These are phyloP conservation scores for Mercurialis annua DNA, from an alignment of 345 rosid genomes.

Conservation along the genomic window DNA sequence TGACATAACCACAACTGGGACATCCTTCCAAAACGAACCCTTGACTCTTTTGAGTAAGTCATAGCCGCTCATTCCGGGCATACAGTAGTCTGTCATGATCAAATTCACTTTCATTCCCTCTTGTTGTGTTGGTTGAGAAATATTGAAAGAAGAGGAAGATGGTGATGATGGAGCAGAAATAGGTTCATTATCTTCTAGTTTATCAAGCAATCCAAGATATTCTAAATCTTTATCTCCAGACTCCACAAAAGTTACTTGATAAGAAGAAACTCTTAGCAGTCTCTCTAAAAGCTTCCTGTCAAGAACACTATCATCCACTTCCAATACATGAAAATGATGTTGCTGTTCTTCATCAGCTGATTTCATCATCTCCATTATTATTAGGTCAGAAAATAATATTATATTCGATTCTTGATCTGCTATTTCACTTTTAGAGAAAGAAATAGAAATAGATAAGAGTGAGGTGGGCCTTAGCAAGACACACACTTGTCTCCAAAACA, in stretches of 20 bases:
- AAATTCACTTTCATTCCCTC: constrained; percentile 64
- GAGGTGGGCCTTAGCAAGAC: too few species aligned
- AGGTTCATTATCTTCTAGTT: constrained; percentile 11
- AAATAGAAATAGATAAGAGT: constrained; percentile 9
- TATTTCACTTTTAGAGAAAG: neutral
- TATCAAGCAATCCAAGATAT: constrained; percentile 43
- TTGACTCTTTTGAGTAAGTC: constrained; percentile 77
- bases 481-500: too few species aligned
- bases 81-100: constrained; percentile 82
- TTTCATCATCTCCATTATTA: constrained; percentile 40
- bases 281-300: constrained; percentile 55
- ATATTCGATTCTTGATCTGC: neutral
- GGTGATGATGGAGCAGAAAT: constrained; percentile 16
- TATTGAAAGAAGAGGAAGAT: constrained; percentile 16
- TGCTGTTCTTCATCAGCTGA: constrained; percentile 12
- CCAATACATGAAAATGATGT: constrained; percentile 49
- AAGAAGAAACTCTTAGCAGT: constrained; percentile 46
- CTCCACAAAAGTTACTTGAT: constrained; percentile 53
- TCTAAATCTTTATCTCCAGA: constrained; percentile 57
- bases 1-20: constrained; percentile 87
- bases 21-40: constrained; percentile 65
- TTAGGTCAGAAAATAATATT: neutral
- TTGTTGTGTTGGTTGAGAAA: constrained; percentile 18
- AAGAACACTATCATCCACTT: constrained; percentile 55
- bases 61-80: constrained; percentile 91